phyloP scores from a whole-genome alignment of 176 grass and related monocot species.

The Echinochloa phyllopogon region DNA sequence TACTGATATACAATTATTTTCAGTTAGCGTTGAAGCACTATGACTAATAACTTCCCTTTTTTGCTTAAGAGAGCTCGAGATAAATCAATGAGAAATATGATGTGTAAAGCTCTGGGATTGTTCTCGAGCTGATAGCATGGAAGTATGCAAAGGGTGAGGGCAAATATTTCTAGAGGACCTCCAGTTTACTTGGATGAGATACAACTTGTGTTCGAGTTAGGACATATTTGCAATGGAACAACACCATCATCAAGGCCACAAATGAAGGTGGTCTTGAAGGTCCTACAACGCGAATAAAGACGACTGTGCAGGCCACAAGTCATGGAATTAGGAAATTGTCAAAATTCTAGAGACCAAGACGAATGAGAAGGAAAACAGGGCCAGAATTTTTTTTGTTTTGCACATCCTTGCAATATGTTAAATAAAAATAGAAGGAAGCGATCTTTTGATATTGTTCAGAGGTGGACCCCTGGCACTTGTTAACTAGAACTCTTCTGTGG shows the following conservation, averaged over 20 bases:
- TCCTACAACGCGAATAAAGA: conserved; percentile 19
- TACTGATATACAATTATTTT: neutral
- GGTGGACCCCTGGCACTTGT: too few relatives aligned
- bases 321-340: neutral
- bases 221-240: conserved; percentile 43
- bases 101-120: conserved; percentile 65
- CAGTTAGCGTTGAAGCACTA: too few relatives aligned
- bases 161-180: conserved; percentile 14
- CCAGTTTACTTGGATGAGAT: conserved; percentile 43
- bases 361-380: too few relatives aligned
- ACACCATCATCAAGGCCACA: conserved; percentile 40
- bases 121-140: conserved; percentile 53
- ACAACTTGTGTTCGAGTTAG: conserved; percentile 42
- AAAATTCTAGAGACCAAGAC: neutral
- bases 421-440: too few relatives aligned
- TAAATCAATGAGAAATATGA: conserved; percentile 61
- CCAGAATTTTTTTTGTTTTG: too few relatives aligned
- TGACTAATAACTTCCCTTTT: too few relatives aligned
- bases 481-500: too few relatives aligned
- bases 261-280: conserved; percentile 56
- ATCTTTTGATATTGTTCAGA: too few relatives aligned
- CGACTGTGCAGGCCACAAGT: neutral
- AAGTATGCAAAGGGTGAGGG: conserved; percentile 45
- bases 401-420: too few relatives aligned
- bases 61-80: neutral